Percentiles rank a stretch among this genome's conserved stretches.
Evolutionary conservation across 352 stramenopile species (phyloP).

Genomic region (Globisporangium perplexum): DNA sequence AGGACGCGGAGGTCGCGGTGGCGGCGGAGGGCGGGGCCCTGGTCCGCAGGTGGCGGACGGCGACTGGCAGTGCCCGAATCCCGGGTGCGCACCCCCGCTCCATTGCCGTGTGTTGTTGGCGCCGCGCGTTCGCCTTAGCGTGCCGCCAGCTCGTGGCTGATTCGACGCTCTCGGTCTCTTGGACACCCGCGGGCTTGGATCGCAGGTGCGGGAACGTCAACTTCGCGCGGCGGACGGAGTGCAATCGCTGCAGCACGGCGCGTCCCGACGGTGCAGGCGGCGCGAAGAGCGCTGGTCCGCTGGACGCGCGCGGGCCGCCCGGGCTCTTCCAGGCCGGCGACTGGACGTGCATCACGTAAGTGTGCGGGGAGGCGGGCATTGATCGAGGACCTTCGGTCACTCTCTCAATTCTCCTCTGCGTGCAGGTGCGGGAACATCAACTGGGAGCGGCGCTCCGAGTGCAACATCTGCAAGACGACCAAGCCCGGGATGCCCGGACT

Average conservation of each 20-base stretch:
- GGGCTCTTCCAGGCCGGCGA: slow-evolving; percentile 77
- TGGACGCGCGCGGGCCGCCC: slow-evolving; percentile 48
- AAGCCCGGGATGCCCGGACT: slow-evolving; percentile 65
- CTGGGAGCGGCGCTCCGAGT: slow-evolving; percentile 80
- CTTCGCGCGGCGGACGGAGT: slow-evolving; percentile 71
- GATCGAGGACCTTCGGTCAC: neutral
- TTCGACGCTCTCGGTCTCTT: neutral
- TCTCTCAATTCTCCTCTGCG: neutral
- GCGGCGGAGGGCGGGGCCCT: slow-evolving; percentile 25
- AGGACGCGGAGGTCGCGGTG: slow-evolving; percentile 24
- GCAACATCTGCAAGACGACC: slow-evolving; percentile 83
- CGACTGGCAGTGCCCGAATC: slow-evolving; percentile 81
- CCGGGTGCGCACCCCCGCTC: too few species aligned
- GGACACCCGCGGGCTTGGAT: too few species aligned
- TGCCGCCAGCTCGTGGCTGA: too few species aligned
- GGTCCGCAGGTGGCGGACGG: slow-evolving; percentile 58
- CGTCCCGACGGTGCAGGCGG: slow-evolving; percentile 36
- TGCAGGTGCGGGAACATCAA: slow-evolving; percentile 81
- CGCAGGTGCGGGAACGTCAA: slow-evolving; percentile 79
- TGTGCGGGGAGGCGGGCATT: neutral
- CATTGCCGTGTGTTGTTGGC: too few species aligned
- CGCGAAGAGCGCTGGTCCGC: slow-evolving; percentile 11
- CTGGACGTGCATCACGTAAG: slow-evolving; percentile 79
- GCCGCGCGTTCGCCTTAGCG: too few species aligned
- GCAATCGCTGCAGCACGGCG: slow-evolving; percentile 76